These are phyloP conservation scores for Globisporangium megalacanthum DNA, from an alignment of 352 stramenopile genomes.

Conservation along the genomic window DNA sequence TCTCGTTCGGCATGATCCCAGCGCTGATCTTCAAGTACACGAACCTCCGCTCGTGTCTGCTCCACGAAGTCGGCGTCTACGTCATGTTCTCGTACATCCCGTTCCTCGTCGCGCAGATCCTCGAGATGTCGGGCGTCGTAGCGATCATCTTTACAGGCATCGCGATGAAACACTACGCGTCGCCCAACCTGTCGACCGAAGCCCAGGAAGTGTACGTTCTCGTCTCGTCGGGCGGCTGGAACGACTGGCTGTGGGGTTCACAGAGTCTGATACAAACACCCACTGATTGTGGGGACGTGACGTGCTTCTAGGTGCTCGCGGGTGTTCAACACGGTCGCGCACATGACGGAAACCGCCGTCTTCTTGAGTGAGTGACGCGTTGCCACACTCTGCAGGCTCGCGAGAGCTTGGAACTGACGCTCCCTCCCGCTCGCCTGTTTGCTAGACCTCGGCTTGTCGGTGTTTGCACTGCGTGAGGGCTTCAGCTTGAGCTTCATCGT, in stretches of 20 bases:
- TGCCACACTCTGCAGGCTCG: too few relatives aligned
- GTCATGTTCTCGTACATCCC: conserved; percentile 85
- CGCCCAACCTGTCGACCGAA: conserved; percentile 80
- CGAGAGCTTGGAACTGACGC: not conserved
- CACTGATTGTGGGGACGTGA: not conserved
- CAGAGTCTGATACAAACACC: not conserved
- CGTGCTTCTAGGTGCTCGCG: conserved; percentile 48
- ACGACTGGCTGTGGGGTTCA: not conserved
- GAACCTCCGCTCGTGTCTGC: conserved; percentile 79
- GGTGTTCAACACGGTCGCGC: conserved; percentile 88
- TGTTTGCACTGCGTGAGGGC: conserved; percentile 79
- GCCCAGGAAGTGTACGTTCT: conserved; percentile 72
- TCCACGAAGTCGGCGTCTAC: conserved; percentile 88
- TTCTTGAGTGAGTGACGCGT: conserved; percentile 79
- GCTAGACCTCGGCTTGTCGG: conserved; percentile 85
- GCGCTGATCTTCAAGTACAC: conserved; percentile 89
- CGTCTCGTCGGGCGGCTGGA: not conserved
- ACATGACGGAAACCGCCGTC: conserved; percentile 90
- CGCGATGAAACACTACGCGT: conserved; percentile 87
- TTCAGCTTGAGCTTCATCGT: conserved; percentile 84
- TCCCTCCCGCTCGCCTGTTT: not conserved
- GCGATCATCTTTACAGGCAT: conserved; percentile 93
- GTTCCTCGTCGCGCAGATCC: conserved; percentile 65
- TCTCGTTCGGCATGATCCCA: conserved; percentile 76
- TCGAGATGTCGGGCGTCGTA: conserved; percentile 90